Evolutionary conservation across 208 protist genomes (phyloP).

Genomic region (Leishmania major): DNA sequence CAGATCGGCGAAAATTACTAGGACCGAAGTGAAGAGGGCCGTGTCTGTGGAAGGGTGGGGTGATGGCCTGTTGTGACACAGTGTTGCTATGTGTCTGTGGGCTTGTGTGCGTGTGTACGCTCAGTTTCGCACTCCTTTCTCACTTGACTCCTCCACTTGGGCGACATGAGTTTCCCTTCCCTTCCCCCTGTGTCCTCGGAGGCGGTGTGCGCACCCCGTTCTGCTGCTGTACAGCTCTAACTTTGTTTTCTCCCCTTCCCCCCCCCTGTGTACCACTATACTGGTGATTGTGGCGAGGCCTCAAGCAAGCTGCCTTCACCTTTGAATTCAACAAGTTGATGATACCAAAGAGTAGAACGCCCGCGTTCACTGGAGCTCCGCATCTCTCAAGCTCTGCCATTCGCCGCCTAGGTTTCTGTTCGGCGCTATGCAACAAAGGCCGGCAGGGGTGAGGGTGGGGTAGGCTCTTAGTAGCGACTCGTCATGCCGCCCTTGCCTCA

Average conservation of each 20-base stretch:
- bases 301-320: not conserved
- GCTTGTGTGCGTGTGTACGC: not conserved
- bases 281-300: not conserved
- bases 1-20: slow-evolving; percentile 32
- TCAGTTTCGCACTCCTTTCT: not conserved
- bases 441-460: not conserved
- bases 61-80: not conserved
- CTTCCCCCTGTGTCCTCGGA: not conserved
- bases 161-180: not conserved
- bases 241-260: not conserved
- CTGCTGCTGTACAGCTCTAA: not conserved
- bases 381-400: not conserved
- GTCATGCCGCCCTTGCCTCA: not conserved
- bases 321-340: not conserved
- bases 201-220: not conserved
- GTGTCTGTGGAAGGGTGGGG: not conserved
- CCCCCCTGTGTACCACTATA: slow-evolving; percentile 8
- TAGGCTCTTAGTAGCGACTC: not conserved
- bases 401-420: not conserved
- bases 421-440: not conserved
- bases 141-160: not conserved
- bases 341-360: not conserved
- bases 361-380: not conserved
- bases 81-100: not conserved
- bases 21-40: not conserved